Conservation (phyloP, 2,329 filamentous ascomycete genomes). For the Phyllosticta paracitricarpa region DNA sequence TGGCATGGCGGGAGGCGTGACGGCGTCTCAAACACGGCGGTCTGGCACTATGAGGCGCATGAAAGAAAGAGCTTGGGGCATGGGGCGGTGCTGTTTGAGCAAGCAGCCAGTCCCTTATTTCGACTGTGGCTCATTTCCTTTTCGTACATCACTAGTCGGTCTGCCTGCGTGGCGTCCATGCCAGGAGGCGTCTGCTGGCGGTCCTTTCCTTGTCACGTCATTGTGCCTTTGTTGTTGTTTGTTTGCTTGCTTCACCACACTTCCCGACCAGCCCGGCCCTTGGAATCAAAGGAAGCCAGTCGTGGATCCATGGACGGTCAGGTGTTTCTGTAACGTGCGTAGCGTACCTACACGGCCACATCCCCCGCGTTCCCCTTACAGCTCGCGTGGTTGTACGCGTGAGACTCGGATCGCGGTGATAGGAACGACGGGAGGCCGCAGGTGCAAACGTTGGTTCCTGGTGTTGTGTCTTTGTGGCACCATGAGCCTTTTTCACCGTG, state of each 20-base stretch:
- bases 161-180: neutral
- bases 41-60: neutral
- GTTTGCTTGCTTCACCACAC: neutral
- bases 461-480: neutral
- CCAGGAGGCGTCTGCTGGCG: neutral
- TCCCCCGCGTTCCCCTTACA: neutral
- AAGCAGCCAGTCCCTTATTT: neutral
- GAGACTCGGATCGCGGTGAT: neutral
- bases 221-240: neutral
- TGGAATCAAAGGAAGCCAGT: neutral
- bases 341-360: neutral
- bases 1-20: neutral
- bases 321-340: neutral
- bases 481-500: neutral
- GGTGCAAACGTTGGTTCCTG: neutral
- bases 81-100: neutral
- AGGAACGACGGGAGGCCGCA: neutral
- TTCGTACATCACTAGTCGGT: no score
- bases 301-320: neutral
- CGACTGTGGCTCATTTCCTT: neutral
- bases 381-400: neutral
- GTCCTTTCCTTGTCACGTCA: neutral
- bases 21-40: neutral
- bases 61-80: neutral
- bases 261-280: neutral